These are phyloP conservation scores for Cystobasidium ongulense DNA, from an alignment of 768 basidiomycete species.

Conservation along the genomic window DNA sequence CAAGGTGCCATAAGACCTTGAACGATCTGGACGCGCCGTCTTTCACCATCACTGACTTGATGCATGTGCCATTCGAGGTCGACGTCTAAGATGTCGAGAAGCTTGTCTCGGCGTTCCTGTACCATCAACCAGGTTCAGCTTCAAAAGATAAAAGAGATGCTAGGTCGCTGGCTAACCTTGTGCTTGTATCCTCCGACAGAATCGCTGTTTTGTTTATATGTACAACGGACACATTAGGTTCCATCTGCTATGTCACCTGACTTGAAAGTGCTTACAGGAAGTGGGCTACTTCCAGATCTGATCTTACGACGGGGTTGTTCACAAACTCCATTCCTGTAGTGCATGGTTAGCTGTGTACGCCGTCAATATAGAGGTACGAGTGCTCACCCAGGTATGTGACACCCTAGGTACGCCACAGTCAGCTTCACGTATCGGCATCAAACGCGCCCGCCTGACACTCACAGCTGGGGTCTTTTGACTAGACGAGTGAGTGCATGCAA, in stretches of 20 bases:
- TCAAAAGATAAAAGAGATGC: neutral
- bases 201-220: no score
- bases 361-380: no score
- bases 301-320: constrained; percentile 89
- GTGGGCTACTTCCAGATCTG: constrained; percentile 81
- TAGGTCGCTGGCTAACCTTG: constrained; percentile 49
- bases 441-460: constrained; percentile 10
- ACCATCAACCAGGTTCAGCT: neutral
- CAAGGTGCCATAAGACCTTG: constrained; percentile 93
- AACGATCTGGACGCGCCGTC: constrained; percentile 83
- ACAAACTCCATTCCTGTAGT: constrained; percentile 83
- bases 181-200: constrained; percentile 92
- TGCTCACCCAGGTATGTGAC: constrained; percentile 38
- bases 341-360: neutral
- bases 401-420: constrained; percentile 19
- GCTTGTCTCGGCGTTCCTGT: constrained; percentile 62
- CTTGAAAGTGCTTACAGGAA: constrained; percentile 53
- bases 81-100: constrained; percentile 86
- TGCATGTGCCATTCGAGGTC: constrained; percentile 96
- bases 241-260: neutral
- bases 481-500: neutral
- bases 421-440: neutral
- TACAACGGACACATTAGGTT: neutral
- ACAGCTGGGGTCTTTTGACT: constrained; percentile 60
- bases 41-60: constrained; percentile 88